Evolutionary conservation across 305 asterid genomes (phyloP).

Genomic region (Solanum hybrid): DNA sequence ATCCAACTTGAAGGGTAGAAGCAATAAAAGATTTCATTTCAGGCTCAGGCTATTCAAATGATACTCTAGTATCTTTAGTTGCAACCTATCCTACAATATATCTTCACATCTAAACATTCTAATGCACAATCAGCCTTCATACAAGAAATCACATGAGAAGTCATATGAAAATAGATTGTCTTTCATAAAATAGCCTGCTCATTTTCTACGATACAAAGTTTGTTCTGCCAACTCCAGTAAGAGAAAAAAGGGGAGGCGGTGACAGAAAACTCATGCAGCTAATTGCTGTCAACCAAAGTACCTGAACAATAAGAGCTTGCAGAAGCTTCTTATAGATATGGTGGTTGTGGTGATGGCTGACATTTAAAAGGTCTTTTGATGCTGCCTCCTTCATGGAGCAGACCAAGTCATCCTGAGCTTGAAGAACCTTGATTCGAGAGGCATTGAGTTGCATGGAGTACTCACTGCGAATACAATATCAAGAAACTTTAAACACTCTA

Average conservation of each 20-base stretch:
- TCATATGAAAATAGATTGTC: not conserved
- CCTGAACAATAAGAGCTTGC: slow-evolving; percentile 82
- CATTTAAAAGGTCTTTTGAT: slow-evolving; percentile 61
- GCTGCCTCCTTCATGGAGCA: slow-evolving; percentile 82
- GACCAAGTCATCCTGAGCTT: slow-evolving; percentile 92
- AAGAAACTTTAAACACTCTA: not conserved
- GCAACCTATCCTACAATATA: not conserved
- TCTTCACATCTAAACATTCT: not conserved
- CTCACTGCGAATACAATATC: slow-evolving; percentile 43
- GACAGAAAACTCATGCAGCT: not conserved
- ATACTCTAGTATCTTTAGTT: not conserved
- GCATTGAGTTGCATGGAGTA: slow-evolving; percentile 97
- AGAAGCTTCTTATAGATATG: slow-evolving; percentile 49
- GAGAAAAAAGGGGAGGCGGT: not conserved
- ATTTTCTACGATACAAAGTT: not conserved
- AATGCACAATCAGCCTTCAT: not conserved
- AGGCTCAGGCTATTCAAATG: not conserved
- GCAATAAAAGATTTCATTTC: not conserved
- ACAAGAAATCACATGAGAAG: not conserved
- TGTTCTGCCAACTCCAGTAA: not conserved
- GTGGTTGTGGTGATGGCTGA: slow-evolving; percentile 36
- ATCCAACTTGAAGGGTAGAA: not conserved
- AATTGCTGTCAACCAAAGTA: slow-evolving; percentile 7
- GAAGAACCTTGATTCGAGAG: slow-evolving; percentile 93
- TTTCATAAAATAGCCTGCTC: not conserved